Evolutionary conservation across 805 yeast species (phyloP).

Genomic region (Yarrowia sp.): DNA sequence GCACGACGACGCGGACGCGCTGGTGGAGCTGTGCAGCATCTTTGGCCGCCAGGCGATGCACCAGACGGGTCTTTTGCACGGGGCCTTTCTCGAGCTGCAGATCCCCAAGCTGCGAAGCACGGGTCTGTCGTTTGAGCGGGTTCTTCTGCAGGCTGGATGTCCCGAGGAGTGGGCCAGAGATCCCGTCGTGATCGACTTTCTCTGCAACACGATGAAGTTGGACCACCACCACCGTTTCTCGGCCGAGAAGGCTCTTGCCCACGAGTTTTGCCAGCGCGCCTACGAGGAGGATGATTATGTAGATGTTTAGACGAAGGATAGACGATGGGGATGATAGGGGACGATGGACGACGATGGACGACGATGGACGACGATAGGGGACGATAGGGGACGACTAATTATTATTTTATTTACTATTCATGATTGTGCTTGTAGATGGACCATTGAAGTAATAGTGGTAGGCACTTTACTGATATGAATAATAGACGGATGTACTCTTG

Average conservation of each 20-base stretch:
- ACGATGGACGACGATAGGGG: too few relatives aligned
- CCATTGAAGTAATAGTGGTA: too few relatives aligned
- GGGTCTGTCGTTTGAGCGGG: conserved; percentile 43
- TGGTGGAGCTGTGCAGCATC: conserved; percentile 75
- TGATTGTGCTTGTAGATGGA: not conserved
- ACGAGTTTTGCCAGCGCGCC: conserved; percentile 12
- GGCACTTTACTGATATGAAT: too few relatives aligned
- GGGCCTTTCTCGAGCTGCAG: conserved; percentile 75
- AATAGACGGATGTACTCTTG: too few relatives aligned
- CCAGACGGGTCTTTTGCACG: conserved; percentile 80
- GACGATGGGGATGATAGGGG: too few relatives aligned
- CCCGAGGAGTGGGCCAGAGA: conserved; percentile 22
- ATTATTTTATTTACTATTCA: too few relatives aligned
- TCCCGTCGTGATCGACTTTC: conserved; percentile 10
- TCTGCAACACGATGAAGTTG: conserved; percentile 8
- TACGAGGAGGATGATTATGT: conserved; percentile 19
- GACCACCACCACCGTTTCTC: conserved; percentile 2
- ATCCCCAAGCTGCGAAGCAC: conserved; percentile 51
- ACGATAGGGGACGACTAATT: not conserved
- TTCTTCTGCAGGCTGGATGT: conserved; percentile 10
- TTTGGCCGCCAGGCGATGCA: conserved; percentile 75
- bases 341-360: too few relatives aligned
- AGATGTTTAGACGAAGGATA: too few relatives aligned
- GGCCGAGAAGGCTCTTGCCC: conserved; percentile 7
- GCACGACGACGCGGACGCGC: conserved; percentile 87